Evolutionary conservation across 2,329 filamentous ascomycete genomes (phyloP).

Genomic region (Botrytis byssoidea): DNA sequence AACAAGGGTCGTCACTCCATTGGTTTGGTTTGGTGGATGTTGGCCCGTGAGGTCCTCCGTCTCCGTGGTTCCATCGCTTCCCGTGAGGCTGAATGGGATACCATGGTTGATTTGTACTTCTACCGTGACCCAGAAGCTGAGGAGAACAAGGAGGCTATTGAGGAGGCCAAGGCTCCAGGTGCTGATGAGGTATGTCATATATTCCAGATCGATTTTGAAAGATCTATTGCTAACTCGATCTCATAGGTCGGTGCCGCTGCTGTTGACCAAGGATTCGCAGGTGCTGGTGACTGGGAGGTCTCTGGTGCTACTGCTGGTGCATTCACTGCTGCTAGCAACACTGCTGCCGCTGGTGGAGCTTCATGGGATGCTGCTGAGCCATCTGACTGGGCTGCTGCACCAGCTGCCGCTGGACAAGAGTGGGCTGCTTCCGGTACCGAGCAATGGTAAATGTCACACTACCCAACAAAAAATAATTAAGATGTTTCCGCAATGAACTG

Average conservation of each 20-base stretch:
- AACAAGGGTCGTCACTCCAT: conserved; percentile 99
- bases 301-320: conserved; percentile 62
- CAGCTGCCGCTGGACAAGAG: conserved; percentile 46
- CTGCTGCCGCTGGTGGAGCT: conserved; percentile 57
- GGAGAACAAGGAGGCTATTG: conserved; percentile 95
- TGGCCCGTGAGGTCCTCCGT: conserved; percentile 98
- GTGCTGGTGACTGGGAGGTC: conserved; percentile 73
- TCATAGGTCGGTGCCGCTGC: conserved; percentile 63
- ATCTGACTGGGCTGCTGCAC: conserved; percentile 49
- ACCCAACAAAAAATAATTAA: conserved; percentile 26
- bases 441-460: conserved; percentile 38
- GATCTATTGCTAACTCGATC: conserved; percentile 3
- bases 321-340: conserved; percentile 57
- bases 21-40: conserved; percentile 98
- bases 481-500: conserved; percentile 28
- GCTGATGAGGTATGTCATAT: conserved; percentile 60
- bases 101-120: conserved; percentile 99
- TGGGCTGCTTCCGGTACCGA: conserved; percentile 53
- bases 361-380: conserved; percentile 59
- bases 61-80: conserved; percentile 94
- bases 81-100: conserved; percentile 97
- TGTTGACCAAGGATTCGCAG: conserved; percentile 74
- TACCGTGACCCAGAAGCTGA: conserved; percentile 98
- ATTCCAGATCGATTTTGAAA: too few species aligned
- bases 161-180: conserved; percentile 81